Evolutionary conservation across 805 yeast genomes (phyloP), one percentile per base, ranked within the genome.

Genomic region (Yarrowia divulgata): DNA sequence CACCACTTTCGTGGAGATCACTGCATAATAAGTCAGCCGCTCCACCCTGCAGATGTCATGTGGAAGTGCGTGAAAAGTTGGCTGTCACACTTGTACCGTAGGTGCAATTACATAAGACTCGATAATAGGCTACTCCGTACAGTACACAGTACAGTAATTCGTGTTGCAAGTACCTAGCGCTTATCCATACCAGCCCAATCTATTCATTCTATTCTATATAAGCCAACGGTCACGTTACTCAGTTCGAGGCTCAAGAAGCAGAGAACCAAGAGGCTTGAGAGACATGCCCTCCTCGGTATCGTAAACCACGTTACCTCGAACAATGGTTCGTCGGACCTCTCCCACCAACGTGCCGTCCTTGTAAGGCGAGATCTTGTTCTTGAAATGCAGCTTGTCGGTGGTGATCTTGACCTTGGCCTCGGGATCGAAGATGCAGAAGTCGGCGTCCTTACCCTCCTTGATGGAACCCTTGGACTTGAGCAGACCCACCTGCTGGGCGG

Each of bases 291-390:
- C 66, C 37, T 66, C 52, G 29, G 40, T 35, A 10, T 63, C 54
- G 77, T 84, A 94, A 16, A 90, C 89, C 0, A 87, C 81, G 50
- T 83, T 80, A 3, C 98, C 98, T 72, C 97, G 83, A 16, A 94
- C 82, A 58, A 90, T 81, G 0, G 98, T 92, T 77, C 90, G 93
- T 63, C 88, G 80, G 8, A 93, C 96, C 70, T 87, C 83, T 32
- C 98, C 98, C 49, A 78, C 79, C 71, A 92, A 81, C 66, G 81
- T 77, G 80, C 81, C 81, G 5, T 97, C 97, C 74, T 91, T 83
- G 76, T 91, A 94, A 0, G 97, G 97, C 1, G 97, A 90, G 68
- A 94, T 79, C 78, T 93, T 93, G 81, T 93, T 94, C 73, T 91
- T 93, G 82, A 90, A 94, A 73, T 79, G 85, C 75, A 80, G 71